Base-by-base conservation (phyloP, 2,329 filamentous ascomycete genomes). In the Pyrenochaeta sp. region DNA sequence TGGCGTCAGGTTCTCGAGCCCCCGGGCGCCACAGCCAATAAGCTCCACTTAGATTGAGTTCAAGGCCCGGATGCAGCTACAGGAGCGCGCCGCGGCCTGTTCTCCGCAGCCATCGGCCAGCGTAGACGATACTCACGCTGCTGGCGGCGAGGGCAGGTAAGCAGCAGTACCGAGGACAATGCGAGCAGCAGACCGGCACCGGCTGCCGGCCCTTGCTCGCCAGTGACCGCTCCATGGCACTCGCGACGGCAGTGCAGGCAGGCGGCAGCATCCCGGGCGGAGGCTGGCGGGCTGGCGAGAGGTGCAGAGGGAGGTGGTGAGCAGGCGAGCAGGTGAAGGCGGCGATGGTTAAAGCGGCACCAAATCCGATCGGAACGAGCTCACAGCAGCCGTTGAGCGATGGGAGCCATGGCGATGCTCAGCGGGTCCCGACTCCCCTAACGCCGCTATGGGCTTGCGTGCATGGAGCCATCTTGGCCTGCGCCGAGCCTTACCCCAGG, bases 111-210 rank as follows among this genome's bases (percentile, higher is more conserved):
- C 34, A 37, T 50, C 43, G 40, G 42, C 41, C 31, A 48, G 44
- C 46, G 41, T 51, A 49, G 49, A 55, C 40, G 54, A 53, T 55
- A n/a, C n/a, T 51, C 51, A 42, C 41, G 47, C 51, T 52, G 47
- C 47, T 48, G 35, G 23, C 41, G 41, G 78, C 77, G 84, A 84
- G 87, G 50, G 79, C 40, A 53, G 41, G 40, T 41, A 42, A 41
- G 44, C 39, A 32, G 44, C 43, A 38, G 39, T 42, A 44, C 43
- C 39, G 23, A 41, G 35, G 19, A 48, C 29, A 47, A 50, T 45
- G 43, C 53, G 38, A 34, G 31, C 35, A 37, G 14, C 31, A 29
- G 35, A 36, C 31, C 30, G 28, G 37, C 39, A 23, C 37, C 53
- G 51, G 55, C 46, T 30, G 37, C 34, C 53, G 51, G 53, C 36